phyloP scores from a whole-genome alignment of 1,139 yeast genomes.

The Sugiyamaella sp. region DNA sequence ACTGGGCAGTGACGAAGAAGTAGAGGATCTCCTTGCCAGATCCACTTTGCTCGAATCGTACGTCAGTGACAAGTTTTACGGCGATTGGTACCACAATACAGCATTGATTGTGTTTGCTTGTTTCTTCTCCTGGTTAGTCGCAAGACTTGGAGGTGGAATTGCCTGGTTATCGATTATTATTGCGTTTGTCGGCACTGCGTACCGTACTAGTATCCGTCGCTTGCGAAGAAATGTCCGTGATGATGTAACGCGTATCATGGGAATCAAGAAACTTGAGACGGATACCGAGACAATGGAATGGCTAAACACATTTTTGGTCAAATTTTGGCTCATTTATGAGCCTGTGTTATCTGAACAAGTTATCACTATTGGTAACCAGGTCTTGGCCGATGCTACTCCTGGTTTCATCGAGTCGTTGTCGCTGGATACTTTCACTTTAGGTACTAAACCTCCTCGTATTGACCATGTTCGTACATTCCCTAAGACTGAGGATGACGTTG shows the following conservation, averaged over 20 bases:
- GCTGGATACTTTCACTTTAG: slow-evolving; percentile 87
- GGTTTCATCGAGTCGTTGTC: slow-evolving; percentile 78
- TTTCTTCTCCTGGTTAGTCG: slow-evolving; percentile 73
- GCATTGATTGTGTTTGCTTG: slow-evolving; percentile 69
- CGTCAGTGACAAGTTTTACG: slow-evolving; percentile 72
- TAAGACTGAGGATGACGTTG: slow-evolving; percentile 86
- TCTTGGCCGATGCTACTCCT: slow-evolving; percentile 74
- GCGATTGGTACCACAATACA: slow-evolving; percentile 95
- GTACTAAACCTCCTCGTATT: slow-evolving; percentile 92
- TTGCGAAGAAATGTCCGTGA: slow-evolving; percentile 76
- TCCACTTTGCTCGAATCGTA: slow-evolving; percentile 72
- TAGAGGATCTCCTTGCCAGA: slow-evolving; percentile 65
- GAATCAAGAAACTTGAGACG: slow-evolving; percentile 75
- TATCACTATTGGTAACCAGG: slow-evolving; percentile 81
- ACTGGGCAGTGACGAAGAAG: slow-evolving; percentile 59
- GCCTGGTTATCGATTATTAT: slow-evolving; percentile 80
- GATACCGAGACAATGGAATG: slow-evolving; percentile 95
- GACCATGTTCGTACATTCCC: slow-evolving; percentile 86
- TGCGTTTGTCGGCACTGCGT: slow-evolving; percentile 61
- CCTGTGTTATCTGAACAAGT: slow-evolving; percentile 89
- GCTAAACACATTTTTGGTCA: slow-evolving; percentile 83
- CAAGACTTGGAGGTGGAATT: slow-evolving; percentile 73
- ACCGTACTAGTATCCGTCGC: slow-evolving; percentile 81
- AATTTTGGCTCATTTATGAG: slow-evolving; percentile 89
- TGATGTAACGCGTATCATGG: slow-evolving; percentile 81